These are phyloP conservation scores for Botryobasidium botryosum DNA, from an alignment of 768 basidiomycete genomes.

Conservation along the genomic window DNA sequence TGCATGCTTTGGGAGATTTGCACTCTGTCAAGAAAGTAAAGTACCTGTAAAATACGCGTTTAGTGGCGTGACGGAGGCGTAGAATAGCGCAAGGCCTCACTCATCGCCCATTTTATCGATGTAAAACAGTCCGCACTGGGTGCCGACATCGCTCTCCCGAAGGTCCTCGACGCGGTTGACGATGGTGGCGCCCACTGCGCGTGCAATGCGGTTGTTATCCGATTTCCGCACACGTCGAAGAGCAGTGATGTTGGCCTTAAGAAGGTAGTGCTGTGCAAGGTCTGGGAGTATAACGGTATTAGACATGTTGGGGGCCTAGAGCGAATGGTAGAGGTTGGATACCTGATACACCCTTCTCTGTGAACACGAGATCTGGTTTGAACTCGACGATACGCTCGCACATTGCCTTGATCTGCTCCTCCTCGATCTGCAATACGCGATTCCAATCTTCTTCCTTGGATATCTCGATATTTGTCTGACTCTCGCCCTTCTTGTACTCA, in stretches of 20 bases:
- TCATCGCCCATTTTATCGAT: constrained; percentile 97
- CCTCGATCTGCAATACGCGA: constrained; percentile 82
- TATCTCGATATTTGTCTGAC: constrained; percentile 97
- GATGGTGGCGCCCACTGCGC: constrained; percentile 89
- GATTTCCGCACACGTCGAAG: constrained; percentile 96
- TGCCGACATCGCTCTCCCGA: constrained; percentile 81
- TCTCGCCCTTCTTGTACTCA: constrained; percentile 98
- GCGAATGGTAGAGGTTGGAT: constrained; percentile 17
- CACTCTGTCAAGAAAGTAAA: constrained; percentile 96
- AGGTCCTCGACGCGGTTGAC: constrained; percentile 94
- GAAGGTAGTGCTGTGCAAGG: constrained; percentile 80
- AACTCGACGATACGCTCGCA: constrained; percentile 78
- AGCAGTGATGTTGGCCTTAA: constrained; percentile 77
- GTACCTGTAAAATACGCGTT: constrained; percentile 39
- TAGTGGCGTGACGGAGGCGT: neutral
- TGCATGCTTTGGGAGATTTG: constrained; percentile 83
- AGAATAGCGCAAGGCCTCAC: constrained; percentile 21
- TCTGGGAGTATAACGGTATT: constrained; percentile 30
- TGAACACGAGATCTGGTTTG: constrained; percentile 87
- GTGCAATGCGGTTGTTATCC: constrained; percentile 96
- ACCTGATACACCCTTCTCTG: constrained; percentile 98
- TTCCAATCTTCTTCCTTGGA: constrained; percentile 89
- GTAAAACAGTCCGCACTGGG: constrained; percentile 87
- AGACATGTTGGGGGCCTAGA: constrained; percentile 36
- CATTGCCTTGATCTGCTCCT: constrained; percentile 85